Base-by-base conservation (phyloP, 2,329 filamentous ascomycete genomes). In the Penicillium frequentans region DNA sequence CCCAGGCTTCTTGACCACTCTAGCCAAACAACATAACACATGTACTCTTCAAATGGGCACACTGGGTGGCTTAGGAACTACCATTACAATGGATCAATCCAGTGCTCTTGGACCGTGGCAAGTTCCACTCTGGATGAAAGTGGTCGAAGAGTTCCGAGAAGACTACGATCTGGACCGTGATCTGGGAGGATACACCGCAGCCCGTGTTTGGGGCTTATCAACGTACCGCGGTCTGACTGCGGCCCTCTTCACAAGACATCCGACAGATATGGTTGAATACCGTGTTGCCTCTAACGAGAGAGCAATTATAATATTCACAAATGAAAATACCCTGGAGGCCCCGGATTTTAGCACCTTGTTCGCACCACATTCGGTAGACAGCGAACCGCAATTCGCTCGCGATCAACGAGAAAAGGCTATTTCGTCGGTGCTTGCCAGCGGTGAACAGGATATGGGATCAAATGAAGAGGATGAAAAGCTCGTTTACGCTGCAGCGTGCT, bases 181-280 rank as follows among this genome's bases (percentile, higher is more conserved):
- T 49, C 73, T 86, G 2, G 78, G 77, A 23, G 80, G 80, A 6
- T 71, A 81, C 51, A 76, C 79, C 8, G 69, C 77, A n/a, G 75
- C 79, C 7, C 80, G 80, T 58, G 75, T 79, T 8, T 86, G 82
- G 80, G 85, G 85, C 2, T 70, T 85, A 6, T 75, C 79, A 11
- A 79, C 81, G 19, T 66, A 79, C 19, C 75, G 77, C 23, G 78
- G 80, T 29, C 76, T 79, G 24, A 68, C 79, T 14, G 83, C 81
- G 5, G 75, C 76, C 3, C 82, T 79, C 54, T 73, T 80, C 47
- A 82, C 80, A 2, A 63, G 83, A 27, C 82, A 87, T 65, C 84
- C 84, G 0, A 81, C 78, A 4, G 80, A 86, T 64, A 81, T 82
- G 72, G 72, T 85, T 14, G 82, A 86, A 58, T 86, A 86, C 64